Evolutionary conservation across 2,329 filamentous ascomycete species (phyloP), one percentile per base, ranked within the genome.

Genomic region (Achaetomium macrosporum): DNA sequence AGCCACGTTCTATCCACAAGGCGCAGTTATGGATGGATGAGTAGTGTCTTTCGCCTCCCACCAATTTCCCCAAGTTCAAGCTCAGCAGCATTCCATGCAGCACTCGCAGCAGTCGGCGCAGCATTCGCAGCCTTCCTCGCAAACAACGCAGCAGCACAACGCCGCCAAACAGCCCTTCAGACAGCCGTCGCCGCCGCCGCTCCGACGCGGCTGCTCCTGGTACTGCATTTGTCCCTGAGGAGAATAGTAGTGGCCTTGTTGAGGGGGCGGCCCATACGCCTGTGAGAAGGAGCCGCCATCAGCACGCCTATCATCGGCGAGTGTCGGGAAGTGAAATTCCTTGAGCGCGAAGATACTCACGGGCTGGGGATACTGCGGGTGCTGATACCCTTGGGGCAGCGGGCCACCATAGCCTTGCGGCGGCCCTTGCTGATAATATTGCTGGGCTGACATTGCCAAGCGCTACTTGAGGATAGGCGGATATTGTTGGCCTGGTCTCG

Each of bases 131-230:
- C 72, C 70, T 59, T 77, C 72, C 59, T 76, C 75, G 57, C 71
- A 73, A 50, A 75, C 69, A 60, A 75, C 78, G 65, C 76, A 78
- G 62, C 74, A 77, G 63, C 75, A 77, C 37, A 76, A 59, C 13
- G 71, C 68, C 29, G 74, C 75, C 11, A 78, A 64, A 64, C 74
- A 77, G 50, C 68, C 71, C 55, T 70, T 66, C 41, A 76, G 64
- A 57, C 74, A 76, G 50, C 70, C 71, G 31, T 63, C 69, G 31
- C 68, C 66, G 45, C 69, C 62, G 29, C 63, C 61, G 51, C 63
- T 61, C 42, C 63, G 72, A 47, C 68, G 69, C 15, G 68, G 68
- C 56, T 71, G 70, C 56, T 73, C 72, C 59, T 75, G 71, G 61
- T 76, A 74, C 53, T 73, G 69, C 71, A 75, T 75, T 51, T 65